Conservation (phyloP, 805 yeast species). For the Wilhelminamyces savonicus region DNA sequence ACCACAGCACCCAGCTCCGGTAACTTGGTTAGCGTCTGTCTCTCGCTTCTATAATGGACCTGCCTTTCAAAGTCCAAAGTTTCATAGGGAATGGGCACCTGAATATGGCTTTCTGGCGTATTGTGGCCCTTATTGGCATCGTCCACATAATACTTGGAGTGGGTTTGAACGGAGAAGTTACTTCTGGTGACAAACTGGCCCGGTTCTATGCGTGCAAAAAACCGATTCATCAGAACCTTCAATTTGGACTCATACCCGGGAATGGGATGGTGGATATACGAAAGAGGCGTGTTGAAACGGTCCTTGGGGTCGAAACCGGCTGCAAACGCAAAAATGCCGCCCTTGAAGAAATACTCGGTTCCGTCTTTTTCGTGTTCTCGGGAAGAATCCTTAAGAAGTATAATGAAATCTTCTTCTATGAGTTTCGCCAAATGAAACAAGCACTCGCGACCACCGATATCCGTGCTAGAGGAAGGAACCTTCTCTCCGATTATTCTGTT, state of each 20-base stretch:
- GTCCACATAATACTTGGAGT: conserved; percentile 25
- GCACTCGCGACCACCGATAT: conserved; percentile 6
- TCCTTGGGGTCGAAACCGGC: conserved; percentile 38
- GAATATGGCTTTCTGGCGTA: conserved; percentile 17
- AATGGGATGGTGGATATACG: conserved; percentile 34
- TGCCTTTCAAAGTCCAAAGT: conserved; percentile 35
- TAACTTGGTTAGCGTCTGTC: conserved; percentile 50
- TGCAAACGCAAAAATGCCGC: conserved; percentile 39
- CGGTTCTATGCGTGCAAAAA: conserved; percentile 27
- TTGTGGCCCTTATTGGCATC: conserved; percentile 36
- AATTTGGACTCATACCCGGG: conserved; percentile 37
- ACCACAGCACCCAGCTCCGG: conserved; percentile 41
- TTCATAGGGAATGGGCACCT: conserved; percentile 17
- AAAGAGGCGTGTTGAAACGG: conserved; percentile 31
- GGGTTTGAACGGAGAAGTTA: conserved; percentile 36
- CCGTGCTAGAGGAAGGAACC: conserved; percentile 12
- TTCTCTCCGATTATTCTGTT: conserved; percentile 17
- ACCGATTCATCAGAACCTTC: conserved; percentile 35
- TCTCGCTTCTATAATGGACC: conserved; percentile 53
- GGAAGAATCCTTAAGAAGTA: conserved; percentile 28
- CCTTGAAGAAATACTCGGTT: conserved; percentile 36
- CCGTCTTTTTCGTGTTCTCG: conserved; percentile 22
- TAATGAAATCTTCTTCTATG: conserved; percentile 38
- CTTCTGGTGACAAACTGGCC: conserved; percentile 35
- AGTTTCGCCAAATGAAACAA: conserved; percentile 19